phyloP scores from a whole-genome alignment of 1,284 basidiomycete genomes.

The Ustilago tritici region DNA sequence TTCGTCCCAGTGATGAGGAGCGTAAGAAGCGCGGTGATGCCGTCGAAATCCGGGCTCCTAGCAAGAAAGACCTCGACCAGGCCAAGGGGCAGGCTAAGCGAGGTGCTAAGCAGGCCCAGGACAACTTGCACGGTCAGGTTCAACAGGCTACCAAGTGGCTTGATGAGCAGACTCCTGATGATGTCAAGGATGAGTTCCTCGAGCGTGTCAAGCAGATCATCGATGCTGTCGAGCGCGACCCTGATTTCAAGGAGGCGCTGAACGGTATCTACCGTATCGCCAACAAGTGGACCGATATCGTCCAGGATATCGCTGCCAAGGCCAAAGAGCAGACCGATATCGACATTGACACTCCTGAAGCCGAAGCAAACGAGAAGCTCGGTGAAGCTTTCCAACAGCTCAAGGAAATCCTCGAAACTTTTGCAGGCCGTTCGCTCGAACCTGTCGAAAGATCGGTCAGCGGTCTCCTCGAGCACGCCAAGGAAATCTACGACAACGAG shows the following conservation, averaged over 20 bases:
- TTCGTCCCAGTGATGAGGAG: slow-evolving; percentile 56
- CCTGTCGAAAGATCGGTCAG: slow-evolving; percentile 68
- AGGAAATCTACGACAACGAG: slow-evolving; percentile 70
- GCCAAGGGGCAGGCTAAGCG: slow-evolving; percentile 70
- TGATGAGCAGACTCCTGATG: slow-evolving; percentile 72
- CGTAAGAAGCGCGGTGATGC: slow-evolving; percentile 64
- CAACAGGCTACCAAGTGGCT: slow-evolving; percentile 67
- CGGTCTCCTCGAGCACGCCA: slow-evolving; percentile 68
- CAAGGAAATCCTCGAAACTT: slow-evolving; percentile 70
- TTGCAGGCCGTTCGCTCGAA: slow-evolving; percentile 65
- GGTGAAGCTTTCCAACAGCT: slow-evolving; percentile 70
- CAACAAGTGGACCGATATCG: slow-evolving; percentile 72
- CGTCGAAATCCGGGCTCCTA: slow-evolving; percentile 57
- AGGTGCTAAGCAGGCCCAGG: slow-evolving; percentile 67
- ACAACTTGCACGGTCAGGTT: slow-evolving; percentile 49
- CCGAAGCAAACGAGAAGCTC: slow-evolving; percentile 70
- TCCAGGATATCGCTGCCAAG: slow-evolving; percentile 70
- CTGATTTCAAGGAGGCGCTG: slow-evolving; percentile 71
- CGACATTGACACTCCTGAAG: slow-evolving; percentile 69
- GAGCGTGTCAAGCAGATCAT: slow-evolving; percentile 70
- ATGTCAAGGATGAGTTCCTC: slow-evolving; percentile 71
- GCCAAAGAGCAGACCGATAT: slow-evolving; percentile 70
- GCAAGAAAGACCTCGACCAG: slow-evolving; percentile 67
- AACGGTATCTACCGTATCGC: slow-evolving; percentile 70
- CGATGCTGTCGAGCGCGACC: slow-evolving; percentile 64